Evolutionary conservation across 23 red algal genomes (phyloP), one percentile per base, ranked within the genome.

Genomic region (Gracilariopsis chorda): DNA sequence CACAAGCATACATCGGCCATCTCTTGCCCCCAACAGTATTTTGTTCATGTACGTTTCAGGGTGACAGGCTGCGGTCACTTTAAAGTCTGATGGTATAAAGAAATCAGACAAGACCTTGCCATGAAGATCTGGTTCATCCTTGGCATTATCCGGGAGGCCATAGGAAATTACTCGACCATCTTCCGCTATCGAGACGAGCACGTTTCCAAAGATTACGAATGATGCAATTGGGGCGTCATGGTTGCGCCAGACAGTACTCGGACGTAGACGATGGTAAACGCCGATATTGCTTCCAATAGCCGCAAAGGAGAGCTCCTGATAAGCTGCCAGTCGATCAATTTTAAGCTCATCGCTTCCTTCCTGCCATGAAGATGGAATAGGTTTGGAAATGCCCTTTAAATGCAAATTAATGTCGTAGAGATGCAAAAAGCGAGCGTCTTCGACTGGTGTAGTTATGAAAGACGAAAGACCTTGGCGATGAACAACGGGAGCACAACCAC

Each of bases 21-120:
- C 79, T 35, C 41, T 77, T 20, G 90, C 92, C 2, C 79, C 97
- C 0, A 99, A 35, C 12, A 95, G 68, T 16, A 99, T 51, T 76
- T 94, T 95, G 87, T 99, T 95, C 20, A 99, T 32, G 70, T 95
- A 95, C 25, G 91, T 95, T 29, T 75, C 75, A 2, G 89, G 92
- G 72, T 94, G 96, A 30, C 78, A 51, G 47, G 86, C 68, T 28
- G 73, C 47, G 5, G 84, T 82, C 6, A 91, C 78, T 24, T 41
- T 16, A 34, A 87, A 93, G 34, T 80, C 82, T 23, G 44, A 42
- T 33, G 79, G 84, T 14, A 97, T 30, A 45, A 21, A 25, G 24
- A 97, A 80, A 1, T 88, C 70, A 33, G 77, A 52, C 20, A 88
- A 10, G 34, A 97, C 29, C 23, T 9, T 60, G 1, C 86, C 88